Evolutionary conservation across 495 filamentous ascomycete species (phyloP), one percentile per base, ranked within the genome.

Genomic region (Venustampulla echinocandica): DNA sequence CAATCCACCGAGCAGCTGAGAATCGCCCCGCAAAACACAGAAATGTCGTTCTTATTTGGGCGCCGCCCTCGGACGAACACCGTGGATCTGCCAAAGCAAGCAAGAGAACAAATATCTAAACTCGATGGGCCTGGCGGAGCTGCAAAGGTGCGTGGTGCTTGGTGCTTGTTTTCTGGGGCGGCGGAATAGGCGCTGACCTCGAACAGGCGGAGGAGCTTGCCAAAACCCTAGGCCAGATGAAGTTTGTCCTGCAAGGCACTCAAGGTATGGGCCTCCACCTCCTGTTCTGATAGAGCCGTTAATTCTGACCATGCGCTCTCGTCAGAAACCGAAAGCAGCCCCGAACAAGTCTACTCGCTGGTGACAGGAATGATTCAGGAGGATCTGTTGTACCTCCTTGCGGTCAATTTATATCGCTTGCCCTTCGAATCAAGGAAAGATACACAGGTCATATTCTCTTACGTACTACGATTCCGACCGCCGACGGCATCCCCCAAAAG

Each of bases 381-480:
- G 66, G 87, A 96, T 61, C 69, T 99, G 18, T 77, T 97, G 27
- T 85, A 82, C 55, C 69, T 84, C 24, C 80, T 99, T 28, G 84
- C 90, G 21, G 72, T 75, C 36, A 78, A 80, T 59, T 81, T 99
- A 39, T 76, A 84, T 62, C 73, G 81, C 21, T 78, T 97, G 4
- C 85, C 90, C 4, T 99, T 99, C 70, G 93, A 99, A 69, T 82
- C 87, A 20, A 79, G 85, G 57, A 94, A 93, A 67, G 87, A 94
- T 58, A 81, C 82, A 7, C 86, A 95, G 61, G 83, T 85, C 55
- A 89, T 95, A 57, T 84, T 93, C 70, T 90, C 85, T 10, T 85
- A 87, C 65, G 78, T 85, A 42, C 80, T 95, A 60, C 84, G 88
- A 23, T 94, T 87, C 70, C 82, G 82, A 50, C 75, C 76, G 11